These are phyloP conservation scores for Rhodotorula paludigena DNA, from an alignment of 768 basidiomycete genomes.

Conservation along the genomic window DNA sequence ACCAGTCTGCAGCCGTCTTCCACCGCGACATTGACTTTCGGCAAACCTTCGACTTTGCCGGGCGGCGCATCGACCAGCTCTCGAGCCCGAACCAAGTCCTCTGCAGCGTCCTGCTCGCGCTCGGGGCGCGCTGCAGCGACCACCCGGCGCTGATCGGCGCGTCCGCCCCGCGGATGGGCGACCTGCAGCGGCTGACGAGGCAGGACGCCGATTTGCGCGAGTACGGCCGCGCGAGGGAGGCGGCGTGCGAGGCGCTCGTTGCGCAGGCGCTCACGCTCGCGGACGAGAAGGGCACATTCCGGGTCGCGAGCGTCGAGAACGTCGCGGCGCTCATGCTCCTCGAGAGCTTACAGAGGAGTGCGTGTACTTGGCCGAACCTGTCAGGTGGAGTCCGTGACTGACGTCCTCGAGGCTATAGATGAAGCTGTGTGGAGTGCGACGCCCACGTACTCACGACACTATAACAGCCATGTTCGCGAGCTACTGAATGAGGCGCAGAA, in stretches of 20 bases:
- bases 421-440: neutral
- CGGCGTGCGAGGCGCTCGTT: neutral
- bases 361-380: no score
- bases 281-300: slow-evolving; percentile 3
- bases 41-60: neutral
- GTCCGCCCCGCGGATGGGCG: neutral
- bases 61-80: slow-evolving; percentile 2
- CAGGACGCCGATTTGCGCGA: neutral
- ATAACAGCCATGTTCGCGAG: neutral
- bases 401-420: neutral
- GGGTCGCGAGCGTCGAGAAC: neutral
- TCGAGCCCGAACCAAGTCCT: neutral
- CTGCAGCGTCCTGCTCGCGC: neutral
- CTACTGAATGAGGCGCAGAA: neutral
- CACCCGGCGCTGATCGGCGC: slow-evolving; percentile 1
- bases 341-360: neutral
- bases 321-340: slow-evolving; percentile 9
- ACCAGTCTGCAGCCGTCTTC: neutral
- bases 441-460: neutral
- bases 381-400: neutral
- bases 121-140: slow-evolving; percentile 9
- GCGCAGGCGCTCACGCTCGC: neutral
- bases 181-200: neutral
- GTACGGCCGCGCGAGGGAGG: neutral
- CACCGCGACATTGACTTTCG: slow-evolving; percentile 1